Conservation (phyloP, 176 grass and related monocot genomes). For the Elymus sibiricus region DNA sequence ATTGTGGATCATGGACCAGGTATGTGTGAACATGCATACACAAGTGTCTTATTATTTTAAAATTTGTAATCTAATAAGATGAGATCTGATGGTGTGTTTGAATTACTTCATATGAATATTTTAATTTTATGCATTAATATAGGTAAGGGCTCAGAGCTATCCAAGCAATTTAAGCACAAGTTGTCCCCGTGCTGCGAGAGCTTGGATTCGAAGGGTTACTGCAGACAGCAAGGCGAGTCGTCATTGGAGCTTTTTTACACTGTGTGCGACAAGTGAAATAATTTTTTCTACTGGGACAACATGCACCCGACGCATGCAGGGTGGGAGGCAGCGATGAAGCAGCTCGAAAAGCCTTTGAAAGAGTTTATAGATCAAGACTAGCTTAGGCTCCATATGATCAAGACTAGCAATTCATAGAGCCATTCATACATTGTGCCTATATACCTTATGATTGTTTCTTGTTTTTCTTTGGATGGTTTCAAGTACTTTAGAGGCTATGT, state of each 20-base stretch:
- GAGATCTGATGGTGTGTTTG: neutral
- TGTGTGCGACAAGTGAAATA: neutral
- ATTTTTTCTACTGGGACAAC: constrained; percentile 32
- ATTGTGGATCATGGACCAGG: neutral
- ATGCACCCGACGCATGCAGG: neutral
- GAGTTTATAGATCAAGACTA: neutral
- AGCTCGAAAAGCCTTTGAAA: neutral
- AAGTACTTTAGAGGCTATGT: too few species aligned
- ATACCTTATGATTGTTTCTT: too few species aligned
- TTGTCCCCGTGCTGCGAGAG: constrained; percentile 35
- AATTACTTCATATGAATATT: neutral
- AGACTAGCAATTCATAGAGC: too few species aligned
- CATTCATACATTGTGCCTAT: too few species aligned
- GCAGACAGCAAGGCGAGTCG: too few species aligned
- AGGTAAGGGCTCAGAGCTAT: neutral
- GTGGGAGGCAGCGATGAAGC: constrained; percentile 6
- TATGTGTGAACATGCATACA: neutral
- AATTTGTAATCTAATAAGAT: neutral
- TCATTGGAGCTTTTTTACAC: neutral
- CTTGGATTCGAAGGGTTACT: neutral
- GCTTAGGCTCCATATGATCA: neutral
- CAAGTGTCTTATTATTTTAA: neutral
- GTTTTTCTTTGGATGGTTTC: too few species aligned
- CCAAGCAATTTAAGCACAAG: constrained; percentile 12
- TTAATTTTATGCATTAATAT: neutral